A percentile compares a stretch with the other conserved stretches of the same genome.
Conservation (phyloP, 2,329 filamentous ascomycete species). For the Trichoderma cornu-damae region DNA sequence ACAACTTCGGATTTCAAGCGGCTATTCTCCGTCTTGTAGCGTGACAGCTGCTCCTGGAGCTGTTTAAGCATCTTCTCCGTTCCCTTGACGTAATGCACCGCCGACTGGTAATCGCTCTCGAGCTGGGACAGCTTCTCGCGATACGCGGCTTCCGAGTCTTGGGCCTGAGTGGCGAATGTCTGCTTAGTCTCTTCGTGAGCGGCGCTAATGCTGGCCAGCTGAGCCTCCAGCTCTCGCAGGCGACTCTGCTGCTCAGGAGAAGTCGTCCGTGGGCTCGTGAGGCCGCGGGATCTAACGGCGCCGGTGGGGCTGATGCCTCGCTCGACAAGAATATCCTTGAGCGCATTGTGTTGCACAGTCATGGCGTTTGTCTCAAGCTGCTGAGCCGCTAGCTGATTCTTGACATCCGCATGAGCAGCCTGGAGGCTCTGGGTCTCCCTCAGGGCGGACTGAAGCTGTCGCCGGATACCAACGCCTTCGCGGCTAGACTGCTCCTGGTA, state of each 20-base stretch:
- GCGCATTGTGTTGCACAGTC: conserved; percentile 82
- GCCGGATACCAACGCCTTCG: conserved; percentile 81
- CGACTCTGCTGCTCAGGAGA: conserved; percentile 77
- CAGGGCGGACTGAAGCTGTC: conserved; percentile 80
- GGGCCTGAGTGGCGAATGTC: conserved; percentile 70
- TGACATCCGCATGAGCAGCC: conserved; percentile 73
- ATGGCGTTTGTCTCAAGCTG: conserved; percentile 93
- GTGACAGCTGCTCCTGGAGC: conserved; percentile 94
- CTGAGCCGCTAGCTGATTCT: conserved; percentile 75
- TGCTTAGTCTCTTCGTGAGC: conserved; percentile 82
- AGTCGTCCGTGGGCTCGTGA: conserved; percentile 64
- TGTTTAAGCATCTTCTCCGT: conserved; percentile 99
- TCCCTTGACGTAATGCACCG: conserved; percentile 95
- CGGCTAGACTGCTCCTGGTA: conserved; percentile 97
- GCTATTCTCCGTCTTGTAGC: conserved; percentile 81
- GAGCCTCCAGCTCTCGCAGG: conserved; percentile 79
- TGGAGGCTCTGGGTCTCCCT: conserved; percentile 80
- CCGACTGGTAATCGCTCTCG: conserved; percentile 95
- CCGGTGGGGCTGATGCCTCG: conserved; percentile 77
- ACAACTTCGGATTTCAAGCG: conserved; percentile 80
- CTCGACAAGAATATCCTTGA: conserved; percentile 89
- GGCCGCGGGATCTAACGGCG: conserved; percentile 59
- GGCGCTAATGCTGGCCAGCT: conserved; percentile 70
- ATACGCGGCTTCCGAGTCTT: conserved; percentile 83
- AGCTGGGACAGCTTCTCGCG: conserved; percentile 90